phyloP scores from a whole-genome alignment of 352 stramenopile genomes.

The Globisporangium radiosum region DNA sequence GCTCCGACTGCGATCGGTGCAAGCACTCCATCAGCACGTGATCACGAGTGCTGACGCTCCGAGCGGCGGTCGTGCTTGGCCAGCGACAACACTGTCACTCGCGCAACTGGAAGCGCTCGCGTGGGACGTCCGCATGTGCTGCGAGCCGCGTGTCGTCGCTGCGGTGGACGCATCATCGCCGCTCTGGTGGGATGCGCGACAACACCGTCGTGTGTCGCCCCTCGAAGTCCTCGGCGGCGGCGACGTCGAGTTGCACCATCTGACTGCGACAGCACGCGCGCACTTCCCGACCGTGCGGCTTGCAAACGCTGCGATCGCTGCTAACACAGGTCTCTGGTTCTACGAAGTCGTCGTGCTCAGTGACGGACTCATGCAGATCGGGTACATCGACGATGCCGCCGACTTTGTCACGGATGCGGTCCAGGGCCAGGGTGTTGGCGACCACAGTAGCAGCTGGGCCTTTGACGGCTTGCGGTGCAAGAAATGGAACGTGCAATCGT shows the following conservation, averaged over 20 bases:
- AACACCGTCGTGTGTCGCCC: slow-evolving; percentile 4
- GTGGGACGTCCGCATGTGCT: slow-evolving; percentile 13
- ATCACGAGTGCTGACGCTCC: slow-evolving; percentile 9
- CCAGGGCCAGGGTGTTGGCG: slow-evolving; percentile 87
- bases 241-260: slow-evolving; percentile 49
- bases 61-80: background rate
- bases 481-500: slow-evolving; percentile 83
- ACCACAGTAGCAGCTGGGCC: slow-evolving; percentile 87
- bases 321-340: slow-evolving; percentile 75
- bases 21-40: slow-evolving; percentile 14
- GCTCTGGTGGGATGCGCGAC: slow-evolving; percentile 22
- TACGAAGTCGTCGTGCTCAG: slow-evolving; percentile 88
- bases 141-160: background rate
- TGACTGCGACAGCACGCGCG: slow-evolving; percentile 50
- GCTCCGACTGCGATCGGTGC: slow-evolving; percentile 25
- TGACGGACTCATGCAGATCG: slow-evolving; percentile 91
- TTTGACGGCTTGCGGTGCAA: slow-evolving; percentile 89
- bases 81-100: slow-evolving; percentile 5
- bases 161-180: background rate
- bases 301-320: slow-evolving; percentile 33
- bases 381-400: slow-evolving; percentile 71
- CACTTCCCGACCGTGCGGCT: slow-evolving; percentile 81
- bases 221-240: slow-evolving; percentile 63
- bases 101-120: slow-evolving; percentile 27
- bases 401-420: slow-evolving; percentile 78